Evolutionary conservation across 2,329 filamentous ascomycete genomes (phyloP).

Genomic region (Pyrenophora seminiperda): DNA sequence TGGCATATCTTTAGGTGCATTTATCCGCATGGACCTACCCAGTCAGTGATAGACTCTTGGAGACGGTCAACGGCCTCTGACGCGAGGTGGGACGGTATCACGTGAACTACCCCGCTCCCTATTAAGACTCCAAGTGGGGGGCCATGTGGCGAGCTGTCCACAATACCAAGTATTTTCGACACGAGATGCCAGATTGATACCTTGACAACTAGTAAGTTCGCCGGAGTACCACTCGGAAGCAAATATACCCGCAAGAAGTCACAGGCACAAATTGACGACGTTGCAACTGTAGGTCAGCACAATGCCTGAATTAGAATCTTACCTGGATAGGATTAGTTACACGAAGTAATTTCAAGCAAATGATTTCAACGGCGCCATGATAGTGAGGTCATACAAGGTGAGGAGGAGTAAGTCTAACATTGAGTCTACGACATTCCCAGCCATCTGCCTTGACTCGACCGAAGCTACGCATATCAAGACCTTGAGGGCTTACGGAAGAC

Average conservation of each 20-base stretch:
- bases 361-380: too few species aligned
- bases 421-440: too few species aligned
- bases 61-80: not conserved
- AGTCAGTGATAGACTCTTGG: conserved; percentile 20
- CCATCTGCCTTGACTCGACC: too few species aligned
- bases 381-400: too few species aligned
- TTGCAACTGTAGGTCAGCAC: too few species aligned
- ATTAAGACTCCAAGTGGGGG: not conserved
- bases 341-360: too few species aligned
- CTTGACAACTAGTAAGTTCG: not conserved
- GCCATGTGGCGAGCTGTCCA: not conserved
- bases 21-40: conserved; percentile 35
- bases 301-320: too few species aligned
- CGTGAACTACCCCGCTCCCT: conserved; percentile 18
- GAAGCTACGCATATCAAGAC: too few species aligned
- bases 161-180: not conserved
- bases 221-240: not conserved
- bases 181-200: not conserved
- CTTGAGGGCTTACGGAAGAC: too few species aligned
- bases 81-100: conserved; percentile 10
- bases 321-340: too few species aligned
- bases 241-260: not conserved
- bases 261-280: not conserved
- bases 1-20: conserved; percentile 17
- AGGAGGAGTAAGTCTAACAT: too few species aligned